phyloP scores from a whole-genome alignment of 176 grass and related monocot genomes.

The Elaeis guineensis region DNA sequence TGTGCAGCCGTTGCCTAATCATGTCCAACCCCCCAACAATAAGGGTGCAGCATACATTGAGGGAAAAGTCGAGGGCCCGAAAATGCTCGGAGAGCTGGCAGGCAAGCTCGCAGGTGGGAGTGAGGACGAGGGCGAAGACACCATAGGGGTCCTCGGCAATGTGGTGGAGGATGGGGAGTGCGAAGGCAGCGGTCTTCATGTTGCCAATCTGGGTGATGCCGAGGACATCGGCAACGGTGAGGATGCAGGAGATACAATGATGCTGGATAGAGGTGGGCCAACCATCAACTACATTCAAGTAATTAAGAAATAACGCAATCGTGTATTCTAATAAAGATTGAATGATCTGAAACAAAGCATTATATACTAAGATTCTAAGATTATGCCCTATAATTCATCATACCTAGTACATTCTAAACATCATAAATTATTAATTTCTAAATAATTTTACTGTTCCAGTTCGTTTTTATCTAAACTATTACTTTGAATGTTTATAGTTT shows the following conservation, averaged over 20 bases:
- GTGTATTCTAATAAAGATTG: too few relatives aligned
- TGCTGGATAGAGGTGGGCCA: constrained; percentile 64
- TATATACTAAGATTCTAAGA: too few relatives aligned
- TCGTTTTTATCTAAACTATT: too few relatives aligned
- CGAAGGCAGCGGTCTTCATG: constrained; percentile 82
- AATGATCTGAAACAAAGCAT: too few relatives aligned
- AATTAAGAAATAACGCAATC: too few relatives aligned
- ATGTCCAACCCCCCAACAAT: constrained; percentile 75
- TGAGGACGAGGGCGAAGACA: constrained; percentile 69
- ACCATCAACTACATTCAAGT: too few relatives aligned
- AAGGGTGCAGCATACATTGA: constrained; percentile 65
- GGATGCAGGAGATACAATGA: constrained; percentile 69
- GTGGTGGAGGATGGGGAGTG: constrained; percentile 72
- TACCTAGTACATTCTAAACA: too few relatives aligned
- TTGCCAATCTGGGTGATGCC: constrained; percentile 80
- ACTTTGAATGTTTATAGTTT: too few relatives aligned
- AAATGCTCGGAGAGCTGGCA: constrained; percentile 87
- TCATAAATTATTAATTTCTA: too few relatives aligned
- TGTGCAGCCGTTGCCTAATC: constrained; percentile 50
- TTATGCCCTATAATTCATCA: too few relatives aligned
- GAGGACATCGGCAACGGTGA: constrained; percentile 63
- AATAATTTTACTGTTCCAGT: too few relatives aligned
- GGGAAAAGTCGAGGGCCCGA: constrained; percentile 65
- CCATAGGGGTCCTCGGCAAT: constrained; percentile 70
- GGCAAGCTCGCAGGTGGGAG: constrained; percentile 81